Conservation (phyloP, 2,329 filamentous ascomycete species). For the Fusarium mundagurra region DNA sequence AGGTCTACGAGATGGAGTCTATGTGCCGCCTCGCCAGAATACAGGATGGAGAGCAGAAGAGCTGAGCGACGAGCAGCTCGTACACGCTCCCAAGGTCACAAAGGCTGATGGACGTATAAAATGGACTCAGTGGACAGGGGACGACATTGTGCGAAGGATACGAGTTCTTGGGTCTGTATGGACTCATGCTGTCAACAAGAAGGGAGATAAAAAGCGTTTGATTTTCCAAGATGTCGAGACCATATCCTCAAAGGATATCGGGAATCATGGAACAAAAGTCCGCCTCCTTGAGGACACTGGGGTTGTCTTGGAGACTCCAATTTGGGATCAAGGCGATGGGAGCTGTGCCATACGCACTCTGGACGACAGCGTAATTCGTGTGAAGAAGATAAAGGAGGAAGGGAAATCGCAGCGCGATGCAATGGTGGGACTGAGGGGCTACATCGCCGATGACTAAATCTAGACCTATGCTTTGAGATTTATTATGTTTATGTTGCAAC, state of each 20-base stretch:
- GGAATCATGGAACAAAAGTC: background rate
- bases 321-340: constrained; percentile 28
- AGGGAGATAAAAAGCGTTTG: constrained; percentile 46
- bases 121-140: constrained; percentile 63
- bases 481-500: background rate
- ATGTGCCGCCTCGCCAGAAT: constrained; percentile 68
- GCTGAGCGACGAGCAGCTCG: constrained; percentile 31
- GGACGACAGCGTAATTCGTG: constrained; percentile 37
- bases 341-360: constrained; percentile 37
- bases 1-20: constrained; percentile 69
- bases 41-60: constrained; percentile 43
- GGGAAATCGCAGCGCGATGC: constrained; percentile 45
- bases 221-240: constrained; percentile 52
- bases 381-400: constrained; percentile 48
- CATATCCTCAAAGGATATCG: background rate
- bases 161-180: constrained; percentile 74
- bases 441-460: background rate
- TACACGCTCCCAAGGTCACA: constrained; percentile 77
- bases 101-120: constrained; percentile 71
- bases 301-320: constrained; percentile 1
- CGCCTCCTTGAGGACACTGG: constrained; percentile 28
- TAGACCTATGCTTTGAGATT: background rate
- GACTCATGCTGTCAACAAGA: constrained; percentile 54
- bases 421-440: constrained; percentile 35
- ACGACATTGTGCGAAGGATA: constrained; percentile 64